Conservation (phyloP, 225 moss, liverwort and hornwort genomes). For the Sphagnum tenellum region DNA sequence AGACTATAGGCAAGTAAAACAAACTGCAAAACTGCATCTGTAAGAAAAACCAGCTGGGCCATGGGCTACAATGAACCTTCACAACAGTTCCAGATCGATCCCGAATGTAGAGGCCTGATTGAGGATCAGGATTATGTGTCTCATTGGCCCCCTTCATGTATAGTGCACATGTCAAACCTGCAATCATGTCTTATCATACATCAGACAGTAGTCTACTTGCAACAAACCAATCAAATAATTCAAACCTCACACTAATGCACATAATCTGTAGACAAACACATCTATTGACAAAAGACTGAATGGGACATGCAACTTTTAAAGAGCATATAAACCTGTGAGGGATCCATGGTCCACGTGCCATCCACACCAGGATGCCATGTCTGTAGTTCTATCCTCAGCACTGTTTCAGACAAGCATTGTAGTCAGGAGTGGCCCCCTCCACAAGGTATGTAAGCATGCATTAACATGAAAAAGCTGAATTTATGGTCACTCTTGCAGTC, state of each 20-base stretch:
- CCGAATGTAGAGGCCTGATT: constrained; percentile 81
- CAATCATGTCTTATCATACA: not conserved
- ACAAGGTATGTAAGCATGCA: too few species aligned
- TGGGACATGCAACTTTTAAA: not conserved
- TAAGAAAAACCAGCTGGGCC: not conserved
- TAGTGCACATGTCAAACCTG: constrained; percentile 89
- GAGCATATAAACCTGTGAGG: constrained; percentile 50
- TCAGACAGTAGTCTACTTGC: too few species aligned
- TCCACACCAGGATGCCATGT: constrained; percentile 85
- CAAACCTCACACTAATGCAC: too few species aligned
- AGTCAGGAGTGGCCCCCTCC: too few species aligned
- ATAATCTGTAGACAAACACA: not conserved
- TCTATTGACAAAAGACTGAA: not conserved
- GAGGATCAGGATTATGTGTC: constrained; percentile 63
- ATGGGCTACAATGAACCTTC: constrained; percentile 39
- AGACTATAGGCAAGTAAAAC: too few species aligned
- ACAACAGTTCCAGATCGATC: constrained; percentile 56
- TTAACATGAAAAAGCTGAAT: too few species aligned
- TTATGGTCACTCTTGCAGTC: too few species aligned
- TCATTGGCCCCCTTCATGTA: constrained; percentile 58
- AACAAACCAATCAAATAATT: too few species aligned
- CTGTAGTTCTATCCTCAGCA: constrained; percentile 1
- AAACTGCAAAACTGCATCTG: not conserved
- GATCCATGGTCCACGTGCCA: constrained; percentile 97
- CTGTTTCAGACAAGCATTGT: constrained; percentile 8